Percentiles rank a stretch among this genome's conserved stretches.
phyloP scores from a whole-genome alignment of 2,329 filamentous ascomycete genomes.

The Botryotinia globosa region DNA sequence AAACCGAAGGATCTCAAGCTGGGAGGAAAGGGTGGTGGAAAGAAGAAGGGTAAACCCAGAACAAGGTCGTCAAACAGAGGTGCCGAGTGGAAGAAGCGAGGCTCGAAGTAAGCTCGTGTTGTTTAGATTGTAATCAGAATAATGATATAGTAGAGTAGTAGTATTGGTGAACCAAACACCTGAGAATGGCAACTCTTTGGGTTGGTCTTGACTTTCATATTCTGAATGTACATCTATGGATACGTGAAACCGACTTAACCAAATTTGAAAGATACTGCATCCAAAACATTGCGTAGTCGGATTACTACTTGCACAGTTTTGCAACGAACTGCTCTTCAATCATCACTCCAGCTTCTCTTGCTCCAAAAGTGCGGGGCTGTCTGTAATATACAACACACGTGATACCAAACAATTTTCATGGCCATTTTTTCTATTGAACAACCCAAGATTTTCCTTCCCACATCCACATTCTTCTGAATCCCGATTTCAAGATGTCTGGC shows the following conservation, averaged over 20 bases:
- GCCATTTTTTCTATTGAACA: background rate
- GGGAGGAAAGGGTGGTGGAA: slow-evolving; percentile 54
- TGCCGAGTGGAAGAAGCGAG: slow-evolving; percentile 41
- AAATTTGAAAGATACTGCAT: background rate
- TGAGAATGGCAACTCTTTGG: background rate
- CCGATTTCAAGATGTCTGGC: slow-evolving; percentile 8
- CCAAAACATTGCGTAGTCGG: background rate
- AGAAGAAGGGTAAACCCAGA: slow-evolving; percentile 46
- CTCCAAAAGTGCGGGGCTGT: slow-evolving; percentile 11
- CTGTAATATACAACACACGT: background rate
- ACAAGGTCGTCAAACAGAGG: slow-evolving; percentile 39
- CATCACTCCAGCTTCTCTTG: background rate
- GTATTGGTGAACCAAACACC: background rate
- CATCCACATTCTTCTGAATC: background rate
- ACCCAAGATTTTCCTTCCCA: background rate
- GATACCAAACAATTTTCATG: slow-evolving; percentile 12
- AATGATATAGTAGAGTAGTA: background rate
- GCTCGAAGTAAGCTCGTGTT: slow-evolving; percentile 37
- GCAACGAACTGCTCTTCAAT: background rate
- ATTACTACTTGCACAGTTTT: background rate
- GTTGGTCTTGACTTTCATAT: background rate
- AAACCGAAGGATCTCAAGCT: slow-evolving; percentile 61
- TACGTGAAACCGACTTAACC: background rate
- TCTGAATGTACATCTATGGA: background rate
- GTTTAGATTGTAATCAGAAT: slow-evolving; percentile 8